These are phyloP conservation scores for Deuterostichococcus epilithicus DNA, from an alignment of 139 green algal genomes.

Conservation along the genomic window DNA sequence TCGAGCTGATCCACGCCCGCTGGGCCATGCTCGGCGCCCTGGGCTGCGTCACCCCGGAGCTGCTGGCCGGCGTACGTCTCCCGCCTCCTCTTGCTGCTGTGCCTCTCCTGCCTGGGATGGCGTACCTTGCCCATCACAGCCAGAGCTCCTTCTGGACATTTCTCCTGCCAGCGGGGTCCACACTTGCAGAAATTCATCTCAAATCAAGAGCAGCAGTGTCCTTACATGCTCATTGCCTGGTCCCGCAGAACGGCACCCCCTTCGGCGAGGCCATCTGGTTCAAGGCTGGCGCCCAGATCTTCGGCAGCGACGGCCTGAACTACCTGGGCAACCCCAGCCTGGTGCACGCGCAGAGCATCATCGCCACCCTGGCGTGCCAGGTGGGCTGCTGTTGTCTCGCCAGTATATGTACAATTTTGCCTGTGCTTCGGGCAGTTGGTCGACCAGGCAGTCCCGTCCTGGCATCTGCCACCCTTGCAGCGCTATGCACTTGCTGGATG, in stretches of 20 bases:
- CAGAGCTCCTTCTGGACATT: no score
- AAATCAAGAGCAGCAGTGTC: neutral
- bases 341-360: slow-evolving; percentile 91
- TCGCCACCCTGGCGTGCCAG: slow-evolving; percentile 85
- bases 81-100: neutral
- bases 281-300: slow-evolving; percentile 85
- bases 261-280: slow-evolving; percentile 85
- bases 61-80: slow-evolving; percentile 10
- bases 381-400: slow-evolving; percentile 17
- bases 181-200: no score
- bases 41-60: slow-evolving; percentile 24
- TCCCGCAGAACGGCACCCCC: slow-evolving; percentile 28
- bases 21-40: slow-evolving; percentile 87
- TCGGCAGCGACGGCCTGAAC: slow-evolving; percentile 71
- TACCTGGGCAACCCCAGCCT: slow-evolving; percentile 80
- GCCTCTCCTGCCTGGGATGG: neutral
- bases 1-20: slow-evolving; percentile 82
- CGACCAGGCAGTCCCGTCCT: neutral
- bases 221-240: neutral
- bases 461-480: neutral
- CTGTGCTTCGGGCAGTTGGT: neutral
- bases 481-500: no score
- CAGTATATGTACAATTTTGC: no score
- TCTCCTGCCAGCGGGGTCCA: no score
- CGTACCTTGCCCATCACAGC: neutral